Evolutionary conservation across 163 green algal genomes (phyloP), one percentile per base, ranked within the genome.

Genomic region (Prototheca wickerhamii): DNA sequence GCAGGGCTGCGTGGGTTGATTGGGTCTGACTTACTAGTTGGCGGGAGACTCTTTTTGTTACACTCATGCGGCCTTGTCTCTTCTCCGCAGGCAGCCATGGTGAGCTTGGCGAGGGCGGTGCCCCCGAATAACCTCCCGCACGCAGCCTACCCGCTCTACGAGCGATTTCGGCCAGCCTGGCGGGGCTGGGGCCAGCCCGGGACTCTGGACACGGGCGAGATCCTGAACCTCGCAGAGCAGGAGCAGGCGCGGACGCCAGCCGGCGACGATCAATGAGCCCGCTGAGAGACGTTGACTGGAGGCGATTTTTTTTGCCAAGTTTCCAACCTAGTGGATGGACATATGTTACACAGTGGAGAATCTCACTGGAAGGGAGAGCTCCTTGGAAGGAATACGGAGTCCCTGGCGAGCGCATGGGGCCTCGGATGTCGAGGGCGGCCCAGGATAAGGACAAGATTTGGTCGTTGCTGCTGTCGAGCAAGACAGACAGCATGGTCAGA

Each of bases 131-230:
- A 74, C 1, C 50, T 78, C 28, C 60, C 60, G 2, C 30, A 62
- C 1, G 58, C 51, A 33, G 54, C 55, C 26, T 80, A 80, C 49
- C 6, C 35, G 4, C 64, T 80, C 54, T 80, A 80, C 43, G 73
- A 80, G 63, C 60, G 61, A 5, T 79, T 80, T 56, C 40, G 70
- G 4, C 68, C 65, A 0, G 58, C 33, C 18, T 75, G 65, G 57
- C 58, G 56, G 17, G 73, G 73, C 4, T 80, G 73, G 73, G 73
- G 73, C 23, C 31, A 33, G 21, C 63, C 65, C 31, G 60, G 43
- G 0, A 28, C 71, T 26, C 53, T 80, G 30, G 26, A 44, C 52
- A 42, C 66, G 35, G 21, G 17, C 4, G 18, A 8, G 8, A 51
- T 74, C 28, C 26, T 46, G 2, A 20, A 20, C 26, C 46, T 71